These are phyloP conservation scores for Magnusiomyces suaveolens DNA, from an alignment of 1,139 yeast genomes.

Conservation along the genomic window DNA sequence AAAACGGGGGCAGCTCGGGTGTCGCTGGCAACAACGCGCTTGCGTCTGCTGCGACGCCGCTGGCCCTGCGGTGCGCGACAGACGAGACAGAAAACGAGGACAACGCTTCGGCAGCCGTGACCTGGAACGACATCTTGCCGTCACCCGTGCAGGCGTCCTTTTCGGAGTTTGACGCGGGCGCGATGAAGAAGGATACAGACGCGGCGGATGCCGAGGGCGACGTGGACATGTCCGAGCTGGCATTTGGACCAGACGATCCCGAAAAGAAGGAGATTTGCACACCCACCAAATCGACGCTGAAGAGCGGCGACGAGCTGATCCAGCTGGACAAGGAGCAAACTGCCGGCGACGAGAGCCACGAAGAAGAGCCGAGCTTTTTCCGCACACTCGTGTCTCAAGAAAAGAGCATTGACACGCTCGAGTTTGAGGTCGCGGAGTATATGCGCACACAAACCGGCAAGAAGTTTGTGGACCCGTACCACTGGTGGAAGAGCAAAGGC, in stretches of 20 bases:
- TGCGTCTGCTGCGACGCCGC: not conserved
- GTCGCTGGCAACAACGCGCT: not conserved
- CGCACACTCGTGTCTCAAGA: slow-evolving; percentile 14
- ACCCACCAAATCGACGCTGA: no score
- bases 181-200: no score
- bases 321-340: not conserved
- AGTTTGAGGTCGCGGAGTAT: slow-evolving; percentile 13
- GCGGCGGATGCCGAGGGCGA: not conserved
- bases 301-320: no score
- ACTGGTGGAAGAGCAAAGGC: slow-evolving; percentile 14
- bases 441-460: slow-evolving; percentile 11
- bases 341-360: not conserved
- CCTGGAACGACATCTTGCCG: slow-evolving; percentile 5
- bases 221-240: not conserved
- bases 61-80: not conserved
- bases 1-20: no score
- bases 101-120: no score
- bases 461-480: slow-evolving; percentile 15
- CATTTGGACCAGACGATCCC: not conserved
- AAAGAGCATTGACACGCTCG: slow-evolving; percentile 10
- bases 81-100: no score
- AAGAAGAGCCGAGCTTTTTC: slow-evolving; percentile 12
- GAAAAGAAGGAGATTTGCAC: no score
- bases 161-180: not conserved
- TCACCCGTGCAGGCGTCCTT: not conserved